phyloP scores from a whole-genome alignment of 371 early-diverging fungal species.

The Mortierella sp. region DNA sequence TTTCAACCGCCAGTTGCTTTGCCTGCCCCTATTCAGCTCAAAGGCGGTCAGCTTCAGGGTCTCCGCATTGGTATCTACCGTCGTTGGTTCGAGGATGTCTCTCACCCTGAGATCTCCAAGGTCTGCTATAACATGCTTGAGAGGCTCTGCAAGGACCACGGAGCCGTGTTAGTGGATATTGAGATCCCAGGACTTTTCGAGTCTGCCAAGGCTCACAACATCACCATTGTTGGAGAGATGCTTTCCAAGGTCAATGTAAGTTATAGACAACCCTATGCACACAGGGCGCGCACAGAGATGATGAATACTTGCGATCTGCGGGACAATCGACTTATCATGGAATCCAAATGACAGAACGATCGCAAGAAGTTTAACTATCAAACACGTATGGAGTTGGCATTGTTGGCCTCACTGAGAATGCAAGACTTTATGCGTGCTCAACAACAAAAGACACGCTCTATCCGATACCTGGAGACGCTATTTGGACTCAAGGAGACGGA shows the following conservation, averaged over 20 bases:
- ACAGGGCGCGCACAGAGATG: no score
- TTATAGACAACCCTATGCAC: no score
- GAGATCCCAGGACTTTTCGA: conserved; percentile 73
- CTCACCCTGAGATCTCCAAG: conserved; percentile 59
- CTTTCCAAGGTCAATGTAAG: conserved; percentile 50
- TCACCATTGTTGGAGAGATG: conserved; percentile 76
- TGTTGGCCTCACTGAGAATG: conserved; percentile 22
- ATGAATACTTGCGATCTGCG: no score
- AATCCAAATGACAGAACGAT: conserved; percentile 7
- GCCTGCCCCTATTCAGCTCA: conserved; percentile 17
- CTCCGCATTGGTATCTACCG: conserved; percentile 65
- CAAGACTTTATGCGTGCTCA: conserved; percentile 67
- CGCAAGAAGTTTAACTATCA: conserved; percentile 48
- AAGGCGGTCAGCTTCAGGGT: conserved; percentile 51
- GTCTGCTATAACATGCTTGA: conserved; percentile 57
- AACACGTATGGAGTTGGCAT: conserved; percentile 35
- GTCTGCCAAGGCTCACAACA: conserved; percentile 65
- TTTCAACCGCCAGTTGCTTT: conserved; percentile 56
- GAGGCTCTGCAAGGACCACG: conserved; percentile 55
- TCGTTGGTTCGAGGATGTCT: conserved; percentile 62
- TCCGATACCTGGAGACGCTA: conserved; percentile 60
- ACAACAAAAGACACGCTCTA: conserved; percentile 67
- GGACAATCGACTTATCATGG: no score
- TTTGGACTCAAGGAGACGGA: conserved; percentile 56
- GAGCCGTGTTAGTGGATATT: conserved; percentile 72